Evolutionary conservation across 2,329 filamentous ascomycete species (phyloP).

Genomic region (Diaporthe humulicola): DNA sequence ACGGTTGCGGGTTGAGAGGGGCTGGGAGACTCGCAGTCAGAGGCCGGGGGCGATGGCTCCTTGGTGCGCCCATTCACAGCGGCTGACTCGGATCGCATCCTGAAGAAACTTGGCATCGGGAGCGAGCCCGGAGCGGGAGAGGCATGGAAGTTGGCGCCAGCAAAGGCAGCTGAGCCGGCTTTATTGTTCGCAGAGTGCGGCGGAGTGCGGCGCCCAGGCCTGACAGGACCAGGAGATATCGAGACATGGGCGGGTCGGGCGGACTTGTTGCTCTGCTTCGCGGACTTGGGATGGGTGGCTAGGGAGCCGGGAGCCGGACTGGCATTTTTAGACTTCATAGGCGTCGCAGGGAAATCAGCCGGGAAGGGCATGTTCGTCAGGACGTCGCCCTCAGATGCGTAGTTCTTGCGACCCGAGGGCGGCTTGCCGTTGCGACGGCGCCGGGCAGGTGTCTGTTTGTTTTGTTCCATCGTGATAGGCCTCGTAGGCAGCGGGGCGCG

Average conservation of each 20-base stretch:
- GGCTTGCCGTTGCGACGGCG: constrained; percentile 56
- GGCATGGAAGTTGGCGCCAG: constrained; percentile 88
- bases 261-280: constrained; percentile 48
- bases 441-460: constrained; percentile 54
- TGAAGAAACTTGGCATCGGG: constrained; percentile 76
- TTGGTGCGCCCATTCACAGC: constrained; percentile 47
- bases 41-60: constrained; percentile 66
- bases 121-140: constrained; percentile 92
- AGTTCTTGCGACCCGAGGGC: constrained; percentile 63
- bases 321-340: constrained; percentile 57
- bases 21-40: constrained; percentile 64
- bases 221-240: constrained; percentile 58
- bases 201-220: constrained; percentile 58
- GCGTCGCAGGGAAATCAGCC: constrained; percentile 59
- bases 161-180: constrained; percentile 74
- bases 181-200: constrained; percentile 59
- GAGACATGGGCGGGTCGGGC: constrained; percentile 48
- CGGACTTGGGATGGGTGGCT: constrained; percentile 49
- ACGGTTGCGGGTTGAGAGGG: constrained; percentile 55
- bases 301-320: constrained; percentile 50
- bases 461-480: constrained; percentile 51
- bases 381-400: constrained; percentile 71
- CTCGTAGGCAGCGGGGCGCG: neutral
- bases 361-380: constrained; percentile 51
- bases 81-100: constrained; percentile 36